Evolutionary conservation across 495 filamentous ascomycete genomes (phyloP).

Genomic region (Glarea lozoyensis): DNA sequence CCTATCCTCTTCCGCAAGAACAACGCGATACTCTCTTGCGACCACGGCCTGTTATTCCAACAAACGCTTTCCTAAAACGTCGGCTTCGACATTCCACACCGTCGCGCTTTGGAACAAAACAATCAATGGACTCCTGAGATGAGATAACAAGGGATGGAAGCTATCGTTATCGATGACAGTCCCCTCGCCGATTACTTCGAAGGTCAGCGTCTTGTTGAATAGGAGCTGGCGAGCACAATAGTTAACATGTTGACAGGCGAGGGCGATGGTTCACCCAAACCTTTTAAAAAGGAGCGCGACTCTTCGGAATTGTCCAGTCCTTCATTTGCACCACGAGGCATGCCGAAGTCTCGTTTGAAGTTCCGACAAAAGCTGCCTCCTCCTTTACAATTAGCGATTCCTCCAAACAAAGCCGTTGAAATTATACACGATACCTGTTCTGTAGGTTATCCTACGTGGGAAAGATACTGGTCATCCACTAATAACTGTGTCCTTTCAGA

Average conservation of each 20-base stretch:
- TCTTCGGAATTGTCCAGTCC: conserved; percentile 33
- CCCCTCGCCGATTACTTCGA: conserved; percentile 90
- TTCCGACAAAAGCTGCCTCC: conserved; percentile 58
- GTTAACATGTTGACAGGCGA: conserved; percentile 25
- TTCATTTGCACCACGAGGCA: conserved; percentile 69
- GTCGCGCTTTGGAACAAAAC: too few species aligned
- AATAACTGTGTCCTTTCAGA: conserved; percentile 22
- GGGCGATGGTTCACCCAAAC: conserved; percentile 29
- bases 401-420: conserved; percentile 39
- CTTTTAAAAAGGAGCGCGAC: conserved; percentile 26
- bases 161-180: conserved; percentile 80
- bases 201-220: conserved; percentile 49
- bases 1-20: too few species aligned
- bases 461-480: conserved; percentile 5
- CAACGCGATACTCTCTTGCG: too few species aligned
- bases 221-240: conserved; percentile 34
- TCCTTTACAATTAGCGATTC: conserved; percentile 47
- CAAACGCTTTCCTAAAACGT: too few species aligned
- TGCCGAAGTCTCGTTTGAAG: conserved; percentile 54
- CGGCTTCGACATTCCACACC: too few species aligned
- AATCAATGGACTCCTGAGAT: conserved; percentile 7
- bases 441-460: conserved; percentile 31
- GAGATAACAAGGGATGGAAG: conserved; percentile 59
- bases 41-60: too few species aligned
- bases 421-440: conserved; percentile 50